Base-by-base conservation (phyloP, 352 stramenopile genomes). In the Elongisporangium senticosum region DNA sequence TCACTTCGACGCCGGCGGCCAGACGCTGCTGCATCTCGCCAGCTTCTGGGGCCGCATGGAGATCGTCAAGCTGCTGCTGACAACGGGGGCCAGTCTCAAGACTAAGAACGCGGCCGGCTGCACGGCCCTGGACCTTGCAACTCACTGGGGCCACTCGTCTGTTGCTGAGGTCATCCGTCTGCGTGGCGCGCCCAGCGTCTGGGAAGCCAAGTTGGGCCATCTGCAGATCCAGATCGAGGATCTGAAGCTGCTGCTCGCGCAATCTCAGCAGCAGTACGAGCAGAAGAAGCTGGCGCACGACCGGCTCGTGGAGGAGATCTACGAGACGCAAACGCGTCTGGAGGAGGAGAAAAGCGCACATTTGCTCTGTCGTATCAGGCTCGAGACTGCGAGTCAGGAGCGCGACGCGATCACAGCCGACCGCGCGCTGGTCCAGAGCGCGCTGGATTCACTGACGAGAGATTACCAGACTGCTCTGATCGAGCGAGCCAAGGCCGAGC, bases 21-120 rank as follows among this genome's bases (percentile, higher is more conserved):
- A 91, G 59, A 91, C 82, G 19, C 49, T 91, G 65, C 63, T 91
- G 48, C 82, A 91, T 51, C 65, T 91, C 28, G 82, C 82, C 40
- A 78, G 79, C 49, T 91, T 91, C 49, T 89, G 79, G 79, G 82
- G 82, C 0, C 73, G 82, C 19, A 88, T 86, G 64, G 69, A 82
- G 6, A 55, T 89, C 39, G 69, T 80, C 51, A 87, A 87, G 52
- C 28, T 87, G 58, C 63, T 91, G 17, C 59, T 90, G 1, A 67
- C 67, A n/a, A 66, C 66, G 24, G 75, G 79, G 7, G 82, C 79
- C 20, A 91, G 72, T 55, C 65, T 89, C 40, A 89, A 88, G 63
- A 72, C 74, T 15, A 91, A 91, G 61, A 91, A 89, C 39, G 77
- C 82, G 0, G 79, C 82, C 0, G 72, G 75, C 0, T 91, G 77